Evolutionary conservation across 2,329 filamentous ascomycete genomes (phyloP).

Genomic region (Fusarium denticulatum): DNA sequence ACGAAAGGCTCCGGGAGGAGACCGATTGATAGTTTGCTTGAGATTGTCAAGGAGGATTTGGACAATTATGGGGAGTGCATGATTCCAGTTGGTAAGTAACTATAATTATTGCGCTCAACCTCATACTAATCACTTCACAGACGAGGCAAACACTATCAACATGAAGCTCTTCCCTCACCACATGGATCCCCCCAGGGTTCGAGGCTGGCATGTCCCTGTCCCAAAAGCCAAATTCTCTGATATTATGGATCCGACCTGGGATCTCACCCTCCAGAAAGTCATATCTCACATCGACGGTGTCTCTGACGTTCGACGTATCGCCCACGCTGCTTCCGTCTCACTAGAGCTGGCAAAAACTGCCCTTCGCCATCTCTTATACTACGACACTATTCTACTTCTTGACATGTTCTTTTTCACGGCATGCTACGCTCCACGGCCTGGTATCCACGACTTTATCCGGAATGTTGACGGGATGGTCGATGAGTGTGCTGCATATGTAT

Average conservation of each 20-base stretch:
- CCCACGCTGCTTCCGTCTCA: conserved; percentile 85
- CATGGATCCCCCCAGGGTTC: conserved; percentile 78
- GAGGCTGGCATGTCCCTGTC: conserved; percentile 91
- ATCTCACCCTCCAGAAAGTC: conserved; percentile 81
- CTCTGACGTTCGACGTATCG: conserved; percentile 87
- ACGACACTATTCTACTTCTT: conserved; percentile 87
- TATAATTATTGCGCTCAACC: no score
- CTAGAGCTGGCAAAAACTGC: conserved; percentile 87
- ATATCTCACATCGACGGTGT: conserved; percentile 90
- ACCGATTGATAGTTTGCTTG: conserved; percentile 84
- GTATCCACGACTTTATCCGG: conserved; percentile 81
- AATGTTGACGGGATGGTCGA: conserved; percentile 80
- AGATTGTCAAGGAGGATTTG: conserved; percentile 83
- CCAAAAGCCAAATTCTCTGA: conserved; percentile 72
- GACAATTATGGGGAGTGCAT: conserved; percentile 99
- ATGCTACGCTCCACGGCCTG: conserved; percentile 84
- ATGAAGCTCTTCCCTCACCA: conserved; percentile 94
- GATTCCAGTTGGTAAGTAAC: conserved; percentile 83
- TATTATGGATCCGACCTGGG: conserved; percentile 75
- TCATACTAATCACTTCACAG: conserved; percentile 55
- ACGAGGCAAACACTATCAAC: conserved; percentile 93
- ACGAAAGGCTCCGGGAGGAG: conserved; percentile 62
- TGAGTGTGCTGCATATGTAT: conserved; percentile 89
- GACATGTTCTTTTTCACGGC: conserved; percentile 96
- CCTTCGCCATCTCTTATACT: conserved; percentile 89